Percentiles rank a stretch among this genome's conserved stretches.
These are phyloP conservation scores for Curvularia verruculosa DNA, from an alignment of 2,329 filamentous ascomycete species.

Conservation along the genomic window DNA sequence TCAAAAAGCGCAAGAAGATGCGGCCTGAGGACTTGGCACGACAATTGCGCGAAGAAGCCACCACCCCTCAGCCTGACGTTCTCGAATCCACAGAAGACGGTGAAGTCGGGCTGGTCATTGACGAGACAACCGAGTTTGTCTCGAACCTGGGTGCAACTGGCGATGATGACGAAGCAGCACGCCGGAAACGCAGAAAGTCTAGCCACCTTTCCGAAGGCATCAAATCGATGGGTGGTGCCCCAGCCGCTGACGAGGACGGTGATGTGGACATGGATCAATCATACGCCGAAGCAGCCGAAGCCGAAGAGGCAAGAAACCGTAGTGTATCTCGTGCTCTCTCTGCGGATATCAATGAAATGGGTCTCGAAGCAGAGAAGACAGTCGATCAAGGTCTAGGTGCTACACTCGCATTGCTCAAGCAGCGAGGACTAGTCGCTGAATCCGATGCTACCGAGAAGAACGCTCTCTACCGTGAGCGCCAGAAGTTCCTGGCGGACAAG, in stretches of 20 bases:
- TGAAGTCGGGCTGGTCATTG: conserved; percentile 81
- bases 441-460: conserved; percentile 68
- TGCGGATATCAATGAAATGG: conserved; percentile 66
- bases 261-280: conserved; percentile 61
- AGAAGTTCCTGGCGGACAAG: conserved; percentile 81
- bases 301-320: conserved; percentile 51
- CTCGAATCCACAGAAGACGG: conserved; percentile 66
- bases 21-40: conserved; percentile 86
- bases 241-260: conserved; percentile 56
- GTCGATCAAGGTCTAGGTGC: conserved; percentile 80
- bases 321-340: conserved; percentile 48
- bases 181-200: conserved; percentile 57
- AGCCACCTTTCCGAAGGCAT: conserved; percentile 36
- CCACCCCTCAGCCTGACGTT: conserved; percentile 53
- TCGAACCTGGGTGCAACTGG: conserved; percentile 70
- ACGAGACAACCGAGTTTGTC: conserved; percentile 94
- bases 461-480: conserved; percentile 70
- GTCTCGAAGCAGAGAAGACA: conserved; percentile 83
- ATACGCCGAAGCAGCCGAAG: conserved; percentile 59
- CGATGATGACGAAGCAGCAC: conserved; percentile 41
- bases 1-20: conserved; percentile 90
- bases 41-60: conserved; percentile 71
- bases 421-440: conserved; percentile 79
- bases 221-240: conserved; percentile 32
- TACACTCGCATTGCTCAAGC: conserved; percentile 79